Evolutionary conservation across 2,329 filamentous ascomycete species (phyloP).

Genomic region (Penicillium rolfsii): DNA sequence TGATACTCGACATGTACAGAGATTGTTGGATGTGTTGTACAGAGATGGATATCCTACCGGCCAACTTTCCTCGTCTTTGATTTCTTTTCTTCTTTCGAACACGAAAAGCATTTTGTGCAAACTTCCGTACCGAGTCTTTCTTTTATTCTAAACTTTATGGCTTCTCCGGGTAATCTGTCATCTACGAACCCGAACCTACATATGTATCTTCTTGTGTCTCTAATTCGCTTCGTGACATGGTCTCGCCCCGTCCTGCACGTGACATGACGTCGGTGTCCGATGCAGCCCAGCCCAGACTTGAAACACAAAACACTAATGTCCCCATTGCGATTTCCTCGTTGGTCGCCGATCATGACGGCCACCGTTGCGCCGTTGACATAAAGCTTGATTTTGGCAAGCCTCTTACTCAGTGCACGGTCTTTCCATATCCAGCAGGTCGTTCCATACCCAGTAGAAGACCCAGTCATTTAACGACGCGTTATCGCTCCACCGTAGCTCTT

Average conservation of each 20-base stretch:
- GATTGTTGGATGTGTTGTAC: conserved; percentile 21
- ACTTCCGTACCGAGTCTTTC: background rate
- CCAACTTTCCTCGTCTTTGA: background rate
- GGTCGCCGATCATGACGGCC: conserved; percentile 22
- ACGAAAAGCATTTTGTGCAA: conserved; percentile 15
- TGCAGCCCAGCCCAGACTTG: too few relatives aligned
- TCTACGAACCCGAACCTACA: conserved; percentile 9
- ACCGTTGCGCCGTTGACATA: conserved; percentile 8
- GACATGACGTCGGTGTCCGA: conserved; percentile 22
- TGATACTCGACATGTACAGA: conserved; percentile 23
- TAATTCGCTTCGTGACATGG: background rate
- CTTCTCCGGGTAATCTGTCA: conserved; percentile 12
- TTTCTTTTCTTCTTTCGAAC: conserved; percentile 11
- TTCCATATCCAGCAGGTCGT: conserved; percentile 3
- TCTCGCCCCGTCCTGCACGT: conserved; percentile 14
- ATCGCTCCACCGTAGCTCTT: background rate
- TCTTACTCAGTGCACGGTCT: background rate
- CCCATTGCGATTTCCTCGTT: background rate
- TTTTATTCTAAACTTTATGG: conserved; percentile 7
- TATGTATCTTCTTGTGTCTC: background rate
- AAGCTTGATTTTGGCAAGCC: conserved; percentile 22
- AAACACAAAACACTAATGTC: too few relatives aligned
- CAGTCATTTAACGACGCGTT: conserved; percentile 12
- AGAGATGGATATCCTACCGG: conserved; percentile 11
- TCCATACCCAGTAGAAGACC: background rate